Evolutionary conservation across 2,329 filamentous ascomycete species (phyloP), one percentile per base, ranked within the genome.

Genomic region (Pseudohalonectria lignicola): DNA sequence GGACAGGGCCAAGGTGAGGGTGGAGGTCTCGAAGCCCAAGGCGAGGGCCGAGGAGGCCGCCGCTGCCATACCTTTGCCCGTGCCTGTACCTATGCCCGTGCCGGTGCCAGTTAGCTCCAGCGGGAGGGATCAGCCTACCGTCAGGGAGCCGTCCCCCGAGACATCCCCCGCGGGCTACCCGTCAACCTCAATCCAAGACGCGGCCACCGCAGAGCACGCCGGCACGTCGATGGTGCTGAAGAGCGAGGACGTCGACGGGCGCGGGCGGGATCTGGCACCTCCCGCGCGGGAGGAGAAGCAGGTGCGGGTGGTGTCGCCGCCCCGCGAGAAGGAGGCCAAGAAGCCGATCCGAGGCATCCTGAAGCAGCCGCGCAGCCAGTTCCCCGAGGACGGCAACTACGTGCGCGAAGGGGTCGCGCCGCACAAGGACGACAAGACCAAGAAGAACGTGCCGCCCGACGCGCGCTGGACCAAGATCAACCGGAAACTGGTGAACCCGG

Each of bases 391-490:
- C 44, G 75, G 77, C 1, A 81, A 87, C 47, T 82, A 86, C 0
- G 71, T 93, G 26, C 76, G 88, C 16, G 90, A 95, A 56, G 90
- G 88, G 13, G 90, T 94, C 6, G 87, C 88, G 2, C 88, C 88
- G n/a, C 75, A 94, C 53, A 94, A 94, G 61, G 86, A 94, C 53
- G 79, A 85, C 35, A 79, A 82, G 57, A 79, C 68, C 33, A 76
- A 74, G 50, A 77, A 80, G 44, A 81, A 85, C 29, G 84, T 86
- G 23, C 83, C 83, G 1, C 62, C 79, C 0, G 84, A 82, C 41
- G 88, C 88, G 25, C 76, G 86, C 39, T 95, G 88, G 88, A 95
- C 88, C 34, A 94, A 92, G 63, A 88, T 96, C 53, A 85, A 82
- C 54, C 78, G 88, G 40, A 79, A 82, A 47, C 72, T 94, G 39